These are phyloP conservation scores for Vaccinium vitisidaea DNA, from an alignment of 148 eudicot species.

Conservation along the genomic window DNA sequence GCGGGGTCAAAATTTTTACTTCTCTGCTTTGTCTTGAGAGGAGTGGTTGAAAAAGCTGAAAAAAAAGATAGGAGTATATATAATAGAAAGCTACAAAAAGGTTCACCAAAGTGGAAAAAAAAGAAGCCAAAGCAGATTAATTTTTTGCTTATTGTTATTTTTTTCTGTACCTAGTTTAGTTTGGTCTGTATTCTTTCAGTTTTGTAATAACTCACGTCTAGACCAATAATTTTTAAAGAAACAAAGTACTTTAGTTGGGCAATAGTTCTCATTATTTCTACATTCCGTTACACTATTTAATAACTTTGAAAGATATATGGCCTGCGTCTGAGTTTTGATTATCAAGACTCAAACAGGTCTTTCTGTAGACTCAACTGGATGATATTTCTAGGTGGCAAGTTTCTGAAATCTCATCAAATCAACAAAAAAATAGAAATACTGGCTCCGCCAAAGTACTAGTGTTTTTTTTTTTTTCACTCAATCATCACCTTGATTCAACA, in stretches of 20 bases:
- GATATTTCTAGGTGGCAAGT: neutral
- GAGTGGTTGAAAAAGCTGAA: neutral
- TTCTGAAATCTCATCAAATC: conserved; percentile 5
- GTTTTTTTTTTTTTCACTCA: neutral
- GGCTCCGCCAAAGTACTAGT: neutral
- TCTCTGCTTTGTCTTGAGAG: neutral
- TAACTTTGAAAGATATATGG: no score
- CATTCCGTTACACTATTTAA: neutral
- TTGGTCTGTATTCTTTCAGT: neutral
- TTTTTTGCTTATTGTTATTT: neutral
- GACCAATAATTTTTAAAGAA: neutral
- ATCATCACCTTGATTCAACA: neutral
- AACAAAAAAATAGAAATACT: neutral
- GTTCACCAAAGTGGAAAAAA: neutral
- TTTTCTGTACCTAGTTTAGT: neutral
- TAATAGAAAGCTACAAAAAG: neutral
- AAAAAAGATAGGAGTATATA: neutral
- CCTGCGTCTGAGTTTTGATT: no score
- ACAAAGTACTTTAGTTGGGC: neutral
- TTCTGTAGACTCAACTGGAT: neutral
- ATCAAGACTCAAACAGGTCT: no score
- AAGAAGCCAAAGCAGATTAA: neutral
- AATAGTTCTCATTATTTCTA: neutral
- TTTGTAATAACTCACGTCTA: neutral
- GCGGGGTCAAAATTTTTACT: neutral